Evolutionary conservation across 2,329 filamentous ascomycete species (phyloP).

Genomic region (Cercospora sp.): DNA sequence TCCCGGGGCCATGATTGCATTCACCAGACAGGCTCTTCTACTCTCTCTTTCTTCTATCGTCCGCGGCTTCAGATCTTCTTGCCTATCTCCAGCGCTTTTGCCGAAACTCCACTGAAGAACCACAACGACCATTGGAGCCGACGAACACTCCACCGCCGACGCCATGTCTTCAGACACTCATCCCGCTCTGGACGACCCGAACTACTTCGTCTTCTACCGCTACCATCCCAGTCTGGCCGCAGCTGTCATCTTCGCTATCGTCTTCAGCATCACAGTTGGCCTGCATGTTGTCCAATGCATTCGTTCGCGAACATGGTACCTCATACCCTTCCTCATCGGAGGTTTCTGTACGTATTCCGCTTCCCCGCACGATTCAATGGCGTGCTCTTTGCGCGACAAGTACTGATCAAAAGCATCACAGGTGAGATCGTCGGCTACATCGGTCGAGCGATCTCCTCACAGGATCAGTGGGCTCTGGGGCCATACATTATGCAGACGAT

Average conservation of each 20-base stretch:
- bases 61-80: no score
- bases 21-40: background rate
- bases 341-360: constrained; percentile 33
- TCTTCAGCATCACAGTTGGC: constrained; percentile 34
- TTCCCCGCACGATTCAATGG: constrained; percentile 19
- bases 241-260: constrained; percentile 36
- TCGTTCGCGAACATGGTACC: constrained; percentile 50
- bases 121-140: background rate
- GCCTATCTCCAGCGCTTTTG: background rate
- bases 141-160: background rate
- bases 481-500: constrained; percentile 49
- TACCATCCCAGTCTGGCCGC: constrained; percentile 14
- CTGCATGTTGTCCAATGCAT: constrained; percentile 44
- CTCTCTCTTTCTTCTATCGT: background rate
- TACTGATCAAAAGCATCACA: background rate
- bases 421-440: constrained; percentile 55
- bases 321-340: constrained; percentile 53
- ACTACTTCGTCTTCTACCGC: constrained; percentile 14
- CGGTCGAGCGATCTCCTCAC: constrained; percentile 48
- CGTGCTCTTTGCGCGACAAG: background rate
- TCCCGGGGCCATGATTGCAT: background rate
- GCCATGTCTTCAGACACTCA: background rate
- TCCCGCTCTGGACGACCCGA: background rate
- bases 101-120: fast-evolving
- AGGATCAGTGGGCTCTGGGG: constrained; percentile 44